Conservation (phyloP, 441 rosid species). For the Populus hybrid region DNA sequence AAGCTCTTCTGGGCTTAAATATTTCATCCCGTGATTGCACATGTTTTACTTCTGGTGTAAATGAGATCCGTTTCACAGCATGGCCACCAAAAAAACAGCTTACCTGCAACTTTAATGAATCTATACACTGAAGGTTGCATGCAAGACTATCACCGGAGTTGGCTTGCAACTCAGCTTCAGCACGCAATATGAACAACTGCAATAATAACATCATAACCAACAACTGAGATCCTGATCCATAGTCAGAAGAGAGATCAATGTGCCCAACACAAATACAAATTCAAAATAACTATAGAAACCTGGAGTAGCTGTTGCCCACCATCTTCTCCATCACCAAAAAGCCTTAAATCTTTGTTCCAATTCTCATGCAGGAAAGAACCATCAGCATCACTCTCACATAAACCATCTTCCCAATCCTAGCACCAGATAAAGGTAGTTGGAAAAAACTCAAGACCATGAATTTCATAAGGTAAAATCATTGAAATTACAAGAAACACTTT, state of each 20-base stretch:
- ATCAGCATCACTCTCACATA: constrained; percentile 79
- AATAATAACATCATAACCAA: constrained; percentile 21
- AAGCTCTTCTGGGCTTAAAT: constrained; percentile 74
- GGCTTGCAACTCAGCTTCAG: constrained; percentile 80
- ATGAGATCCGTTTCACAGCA: constrained; percentile 42
- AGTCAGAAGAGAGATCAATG: neutral
- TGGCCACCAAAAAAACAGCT: constrained; percentile 56
- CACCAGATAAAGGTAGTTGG: constrained; percentile 11
- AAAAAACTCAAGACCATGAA: neutral
- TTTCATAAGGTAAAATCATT: neutral
- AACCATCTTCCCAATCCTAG: constrained; percentile 95
- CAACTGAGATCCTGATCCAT: neutral
- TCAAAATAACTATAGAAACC: constrained; percentile 38
- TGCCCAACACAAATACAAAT: neutral
- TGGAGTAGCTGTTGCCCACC: constrained; percentile 88
- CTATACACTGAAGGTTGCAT: constrained; percentile 42
- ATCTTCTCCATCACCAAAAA: constrained; percentile 71
- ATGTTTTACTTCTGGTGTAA: constrained; percentile 36
- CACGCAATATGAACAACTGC: constrained; percentile 81
- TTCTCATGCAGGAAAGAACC: constrained; percentile 89
- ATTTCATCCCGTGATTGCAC: constrained; percentile 53
- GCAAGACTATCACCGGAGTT: constrained; percentile 41
- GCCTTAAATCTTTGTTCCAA: constrained; percentile 81
- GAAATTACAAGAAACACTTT: neutral
- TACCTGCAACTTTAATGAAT: constrained; percentile 53